Percentiles rank a stretch among this genome's conserved stretches.
These are phyloP conservation scores for Russula dissimulans DNA, from an alignment of 768 basidiomycete genomes.

Conservation along the genomic window DNA sequence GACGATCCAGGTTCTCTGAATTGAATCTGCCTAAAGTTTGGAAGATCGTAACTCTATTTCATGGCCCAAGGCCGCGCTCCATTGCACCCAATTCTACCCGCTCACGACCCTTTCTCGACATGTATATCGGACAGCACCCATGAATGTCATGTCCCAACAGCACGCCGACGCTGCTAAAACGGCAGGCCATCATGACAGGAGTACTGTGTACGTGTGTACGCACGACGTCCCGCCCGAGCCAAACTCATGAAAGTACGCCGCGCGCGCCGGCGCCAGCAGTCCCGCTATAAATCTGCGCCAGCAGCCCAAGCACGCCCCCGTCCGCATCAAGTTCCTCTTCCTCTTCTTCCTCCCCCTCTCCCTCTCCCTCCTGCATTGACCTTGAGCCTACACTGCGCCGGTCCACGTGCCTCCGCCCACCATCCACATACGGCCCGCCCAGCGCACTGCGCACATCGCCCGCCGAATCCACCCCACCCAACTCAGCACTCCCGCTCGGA, in stretches of 20 bases:
- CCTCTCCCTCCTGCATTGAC: slow-evolving; percentile 28
- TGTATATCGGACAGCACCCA: too few relatives aligned
- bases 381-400: slow-evolving; percentile 22
- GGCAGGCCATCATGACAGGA: too few relatives aligned
- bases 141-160: too few relatives aligned
- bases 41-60: too few relatives aligned
- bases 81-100: too few relatives aligned
- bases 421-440: slow-evolving; percentile 73
- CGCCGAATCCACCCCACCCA: slow-evolving; percentile 30
- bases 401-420: slow-evolving; percentile 30
- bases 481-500: slow-evolving; percentile 16
- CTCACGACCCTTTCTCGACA: too few relatives aligned
- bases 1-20: too few relatives aligned
- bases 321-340: slow-evolving; percentile 59
- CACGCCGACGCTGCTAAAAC: too few relatives aligned
- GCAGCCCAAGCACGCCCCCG: slow-evolving; percentile 73
- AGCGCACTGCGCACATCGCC: slow-evolving; percentile 54
- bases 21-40: too few relatives aligned
- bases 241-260: slow-evolving; percentile 2
- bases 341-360: slow-evolving; percentile 40
- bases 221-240: too few relatives aligned
- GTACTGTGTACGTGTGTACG: too few relatives aligned
- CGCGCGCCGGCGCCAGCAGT: slow-evolving; percentile 25
- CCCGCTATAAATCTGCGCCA: slow-evolving; percentile 79
- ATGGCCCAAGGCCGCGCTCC: too few relatives aligned